Percentiles rank a stretch among this genome's conserved stretches.
phyloP scores from a whole-genome alignment of 768 basidiomycete species.

The Amyloporia xantha region DNA sequence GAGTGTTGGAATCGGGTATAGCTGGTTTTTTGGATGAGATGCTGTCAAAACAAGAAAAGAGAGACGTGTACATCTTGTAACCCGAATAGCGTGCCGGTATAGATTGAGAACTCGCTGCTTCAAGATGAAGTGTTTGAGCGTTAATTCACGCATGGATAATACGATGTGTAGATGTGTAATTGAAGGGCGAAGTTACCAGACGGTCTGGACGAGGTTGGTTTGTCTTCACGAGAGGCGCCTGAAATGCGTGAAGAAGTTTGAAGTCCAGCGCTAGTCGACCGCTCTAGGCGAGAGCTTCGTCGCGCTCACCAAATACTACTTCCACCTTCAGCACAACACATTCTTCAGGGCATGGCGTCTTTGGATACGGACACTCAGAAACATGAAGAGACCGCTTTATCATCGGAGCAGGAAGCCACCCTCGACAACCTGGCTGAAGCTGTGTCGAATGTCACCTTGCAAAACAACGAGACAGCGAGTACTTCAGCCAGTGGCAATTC shows the following conservation, averaged over 20 bases:
- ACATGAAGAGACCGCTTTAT: background rate
- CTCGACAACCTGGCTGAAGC: conserved; percentile 26
- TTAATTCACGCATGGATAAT: conserved; percentile 17
- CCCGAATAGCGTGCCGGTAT: conserved; percentile 64
- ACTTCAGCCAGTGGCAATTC: conserved; percentile 26
- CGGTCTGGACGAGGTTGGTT: no score
- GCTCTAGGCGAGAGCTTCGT: background rate
- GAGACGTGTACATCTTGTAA: conserved; percentile 48
- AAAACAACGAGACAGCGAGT: conserved; percentile 20
- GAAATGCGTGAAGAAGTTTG: background rate
- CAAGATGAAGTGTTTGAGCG: conserved; percentile 74
- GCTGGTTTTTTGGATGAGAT: conserved; percentile 31
- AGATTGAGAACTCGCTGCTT: conserved; percentile 51
- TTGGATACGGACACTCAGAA: conserved; percentile 5
- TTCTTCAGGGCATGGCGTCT: conserved; percentile 9
- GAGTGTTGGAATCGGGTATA: conserved; percentile 53
- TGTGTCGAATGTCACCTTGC: conserved; percentile 28
- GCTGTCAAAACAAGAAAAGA: background rate
- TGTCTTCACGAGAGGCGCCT: background rate
- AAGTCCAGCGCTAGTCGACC: conserved; percentile 5
- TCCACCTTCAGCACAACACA: background rate
- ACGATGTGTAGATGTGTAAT: background rate
- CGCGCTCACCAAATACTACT: background rate
- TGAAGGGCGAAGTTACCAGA: background rate
- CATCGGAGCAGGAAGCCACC: background rate